A percentile compares a stretch with the other conserved stretches of the same genome.
These are phyloP conservation scores for Aureobasidium mangrovei DNA, from an alignment of 2,329 filamentous ascomycete genomes.

Conservation along the genomic window DNA sequence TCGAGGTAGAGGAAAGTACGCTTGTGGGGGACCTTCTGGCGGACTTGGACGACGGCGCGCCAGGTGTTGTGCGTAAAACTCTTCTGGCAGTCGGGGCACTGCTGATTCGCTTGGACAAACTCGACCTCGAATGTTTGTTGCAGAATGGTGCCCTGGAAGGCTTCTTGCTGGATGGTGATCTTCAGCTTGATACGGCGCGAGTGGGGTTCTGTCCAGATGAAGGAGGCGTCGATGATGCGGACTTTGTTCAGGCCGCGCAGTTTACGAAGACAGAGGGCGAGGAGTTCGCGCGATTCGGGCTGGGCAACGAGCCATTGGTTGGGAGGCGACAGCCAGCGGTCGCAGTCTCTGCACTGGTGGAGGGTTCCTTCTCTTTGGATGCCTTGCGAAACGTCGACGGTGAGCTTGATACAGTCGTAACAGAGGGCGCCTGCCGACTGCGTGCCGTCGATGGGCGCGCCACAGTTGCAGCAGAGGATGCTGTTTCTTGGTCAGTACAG, in stretches of 20 bases:
- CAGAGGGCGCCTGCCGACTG: conserved; percentile 78
- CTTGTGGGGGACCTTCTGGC: conserved; percentile 96
- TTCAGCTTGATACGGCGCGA: conserved; percentile 88
- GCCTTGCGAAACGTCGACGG: conserved; percentile 82
- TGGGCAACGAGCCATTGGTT: conserved; percentile 74
- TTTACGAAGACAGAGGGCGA: conserved; percentile 85
- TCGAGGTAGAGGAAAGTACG: conserved; percentile 76
- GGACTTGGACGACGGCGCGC: conserved; percentile 86
- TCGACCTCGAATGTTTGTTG: conserved; percentile 95
- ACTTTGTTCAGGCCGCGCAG: conserved; percentile 79
- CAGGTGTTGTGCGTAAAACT: conserved; percentile 95
- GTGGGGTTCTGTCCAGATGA: conserved; percentile 98
- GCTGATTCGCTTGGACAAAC: conserved; percentile 82
- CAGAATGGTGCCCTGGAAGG: conserved; percentile 58
- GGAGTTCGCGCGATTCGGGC: conserved; percentile 82
- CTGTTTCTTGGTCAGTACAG: conserved; percentile 32
- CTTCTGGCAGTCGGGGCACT: conserved; percentile 92
- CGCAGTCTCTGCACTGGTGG: conserved; percentile 89
- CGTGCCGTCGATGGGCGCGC: conserved; percentile 89
- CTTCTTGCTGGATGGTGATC: conserved; percentile 77
- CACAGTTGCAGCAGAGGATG: conserved; percentile 98
- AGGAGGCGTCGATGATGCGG: conserved; percentile 88
- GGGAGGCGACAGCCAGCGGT: conserved; percentile 85
- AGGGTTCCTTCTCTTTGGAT: conserved; percentile 85
- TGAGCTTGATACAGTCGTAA: conserved; percentile 91